These are phyloP conservation scores for Tothia fuscella DNA, from an alignment of 2,329 filamentous ascomycete genomes.

Conservation along the genomic window DNA sequence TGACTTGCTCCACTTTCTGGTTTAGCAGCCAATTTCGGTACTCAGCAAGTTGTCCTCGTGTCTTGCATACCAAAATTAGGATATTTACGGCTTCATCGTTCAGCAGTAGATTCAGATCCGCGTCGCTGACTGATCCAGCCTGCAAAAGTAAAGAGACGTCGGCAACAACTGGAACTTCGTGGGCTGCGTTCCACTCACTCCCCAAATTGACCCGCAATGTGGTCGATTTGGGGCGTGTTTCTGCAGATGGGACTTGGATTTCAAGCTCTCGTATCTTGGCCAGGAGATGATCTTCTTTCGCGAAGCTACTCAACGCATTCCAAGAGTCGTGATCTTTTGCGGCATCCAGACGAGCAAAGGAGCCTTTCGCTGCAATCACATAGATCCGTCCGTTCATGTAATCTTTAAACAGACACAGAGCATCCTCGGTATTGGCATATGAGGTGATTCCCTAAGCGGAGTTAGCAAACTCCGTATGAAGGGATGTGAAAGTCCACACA, in stretches of 20 bases:
- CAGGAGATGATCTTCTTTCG: constrained; percentile 15
- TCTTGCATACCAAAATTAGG: constrained; percentile 22
- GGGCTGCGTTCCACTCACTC: constrained; percentile 16
- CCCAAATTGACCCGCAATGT: constrained; percentile 15
- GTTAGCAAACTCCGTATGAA: too few species aligned
- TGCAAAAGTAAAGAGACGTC: constrained; percentile 17
- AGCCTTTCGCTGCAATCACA: constrained; percentile 22
- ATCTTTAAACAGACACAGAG: constrained; percentile 23
- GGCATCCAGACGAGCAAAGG: constrained; percentile 16
- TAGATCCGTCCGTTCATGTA: constrained; percentile 15
- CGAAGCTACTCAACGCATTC: constrained; percentile 15
- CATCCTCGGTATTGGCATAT: constrained; percentile 21
- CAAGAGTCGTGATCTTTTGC: constrained; percentile 17
- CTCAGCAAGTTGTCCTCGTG: constrained; percentile 16
- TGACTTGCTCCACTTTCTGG: constrained; percentile 21
- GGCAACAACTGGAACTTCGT: constrained; percentile 13
- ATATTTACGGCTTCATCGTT: constrained; percentile 21
- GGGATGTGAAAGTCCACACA: too few species aligned
- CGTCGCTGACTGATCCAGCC: constrained; percentile 14
- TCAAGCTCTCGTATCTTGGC: constrained; percentile 13
- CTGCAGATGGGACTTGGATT: constrained; percentile 14
- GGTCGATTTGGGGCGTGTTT: constrained; percentile 14
- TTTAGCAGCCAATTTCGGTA: constrained; percentile 17
- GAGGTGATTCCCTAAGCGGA: constrained; percentile 24
- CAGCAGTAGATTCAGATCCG: constrained; percentile 16